A percentile compares a stretch with the other conserved stretches of the same genome.
phyloP scores from a whole-genome alignment of 805 yeast species.

The Lipomyces lipofer region DNA sequence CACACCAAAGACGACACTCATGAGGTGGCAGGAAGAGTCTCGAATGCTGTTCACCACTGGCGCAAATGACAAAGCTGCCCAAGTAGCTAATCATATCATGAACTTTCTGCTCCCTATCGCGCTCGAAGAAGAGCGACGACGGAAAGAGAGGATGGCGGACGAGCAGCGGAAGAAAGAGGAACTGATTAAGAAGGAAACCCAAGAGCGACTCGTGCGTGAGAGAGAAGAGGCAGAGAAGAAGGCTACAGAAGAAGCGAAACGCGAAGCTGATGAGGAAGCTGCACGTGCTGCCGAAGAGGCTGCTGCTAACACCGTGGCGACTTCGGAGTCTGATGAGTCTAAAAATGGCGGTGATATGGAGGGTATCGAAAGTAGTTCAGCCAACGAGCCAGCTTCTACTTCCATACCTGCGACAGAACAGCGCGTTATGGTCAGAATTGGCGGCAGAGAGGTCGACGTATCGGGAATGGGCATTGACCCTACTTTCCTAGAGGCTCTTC shows the following conservation, averaged over 20 bases:
- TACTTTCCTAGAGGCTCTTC: slow-evolving; percentile 82
- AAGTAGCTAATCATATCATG: slow-evolving; percentile 33
- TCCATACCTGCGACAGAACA: slow-evolving; percentile 34
- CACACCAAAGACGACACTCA: slow-evolving; percentile 50
- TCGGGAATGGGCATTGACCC: slow-evolving; percentile 92
- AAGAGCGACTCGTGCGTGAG: slow-evolving; percentile 45
- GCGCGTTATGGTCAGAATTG: slow-evolving; percentile 71
- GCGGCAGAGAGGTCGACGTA: slow-evolving; percentile 77
- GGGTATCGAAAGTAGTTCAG: slow-evolving; percentile 25
- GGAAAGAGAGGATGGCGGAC: slow-evolving; percentile 24
- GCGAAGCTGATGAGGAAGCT: slow-evolving; percentile 11
- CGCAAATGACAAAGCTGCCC: slow-evolving; percentile 38
- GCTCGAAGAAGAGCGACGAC: slow-evolving; percentile 22
- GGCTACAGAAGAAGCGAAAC: slow-evolving; percentile 35
- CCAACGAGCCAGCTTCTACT: slow-evolving; percentile 27
- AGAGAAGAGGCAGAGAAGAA: slow-evolving; percentile 35
- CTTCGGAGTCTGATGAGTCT: slow-evolving; percentile 24
- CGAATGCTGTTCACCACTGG: slow-evolving; percentile 52
- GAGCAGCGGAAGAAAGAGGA: slow-evolving; percentile 35
- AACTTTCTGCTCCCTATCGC: slow-evolving; percentile 33
- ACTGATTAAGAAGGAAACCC: slow-evolving; percentile 21
- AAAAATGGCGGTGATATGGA: slow-evolving; percentile 15
- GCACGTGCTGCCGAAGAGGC: slow-evolving; percentile 7
- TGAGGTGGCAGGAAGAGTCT: slow-evolving; percentile 67
- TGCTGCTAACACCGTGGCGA: slow-evolving; percentile 33